Conservation (phyloP, 1,284 basidiomycete species). For the Abortiporus biennis region DNA sequence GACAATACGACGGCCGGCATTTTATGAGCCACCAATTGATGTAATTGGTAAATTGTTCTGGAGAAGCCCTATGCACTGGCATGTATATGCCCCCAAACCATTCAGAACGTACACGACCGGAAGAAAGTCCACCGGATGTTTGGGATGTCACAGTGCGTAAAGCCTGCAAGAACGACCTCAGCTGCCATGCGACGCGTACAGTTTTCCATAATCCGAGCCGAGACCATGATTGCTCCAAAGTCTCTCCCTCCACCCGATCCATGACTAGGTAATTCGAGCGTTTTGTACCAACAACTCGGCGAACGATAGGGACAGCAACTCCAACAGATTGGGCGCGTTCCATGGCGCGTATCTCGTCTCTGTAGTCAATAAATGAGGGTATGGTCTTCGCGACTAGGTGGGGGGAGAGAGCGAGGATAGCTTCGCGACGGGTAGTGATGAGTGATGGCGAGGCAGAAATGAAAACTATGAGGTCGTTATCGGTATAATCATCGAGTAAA, state of each 20-base stretch:
- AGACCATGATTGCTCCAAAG: constrained; percentile 3
- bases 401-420: not conserved
- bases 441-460: constrained; percentile 2
- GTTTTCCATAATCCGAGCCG: constrained; percentile 1
- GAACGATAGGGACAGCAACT: not conserved
- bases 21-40: constrained; percentile 11
- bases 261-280: constrained; percentile 1
- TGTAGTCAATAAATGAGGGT: not conserved
- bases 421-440: not conserved
- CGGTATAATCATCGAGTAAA: not conserved
- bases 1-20: constrained; percentile 5
- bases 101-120: constrained; percentile 2
- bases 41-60: constrained; percentile 1
- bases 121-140: constrained; percentile 3
- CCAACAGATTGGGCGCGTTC: constrained; percentile 2
- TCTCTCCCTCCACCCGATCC: constrained; percentile 4
- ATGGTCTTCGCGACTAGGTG: constrained; percentile 2
- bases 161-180: constrained; percentile 1
- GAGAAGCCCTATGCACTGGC: constrained; percentile 4
- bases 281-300: not conserved
- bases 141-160: constrained; percentile 1
- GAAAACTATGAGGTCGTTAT: constrained; percentile 4
- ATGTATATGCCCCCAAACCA: constrained; percentile 3
- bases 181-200: constrained; percentile 3
- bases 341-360: not conserved